These are phyloP conservation scores for Aurifilum marmelostoma DNA, from an alignment of 2,329 filamentous ascomycete genomes.

Conservation along the genomic window DNA sequence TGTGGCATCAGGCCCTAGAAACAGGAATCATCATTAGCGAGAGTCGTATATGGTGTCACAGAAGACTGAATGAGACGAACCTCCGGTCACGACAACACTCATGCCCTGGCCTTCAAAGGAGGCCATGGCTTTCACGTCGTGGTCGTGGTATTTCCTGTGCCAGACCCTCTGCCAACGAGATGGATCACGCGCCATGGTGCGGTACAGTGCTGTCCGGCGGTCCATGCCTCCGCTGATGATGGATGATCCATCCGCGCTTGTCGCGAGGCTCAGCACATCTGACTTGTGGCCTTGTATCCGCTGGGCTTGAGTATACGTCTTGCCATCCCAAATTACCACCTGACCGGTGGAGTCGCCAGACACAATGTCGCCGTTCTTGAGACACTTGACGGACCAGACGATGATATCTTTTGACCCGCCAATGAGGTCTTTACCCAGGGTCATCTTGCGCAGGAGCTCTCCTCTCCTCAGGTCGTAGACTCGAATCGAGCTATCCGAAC, in stretches of 20 bases:
- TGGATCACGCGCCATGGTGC: slow-evolving; percentile 61
- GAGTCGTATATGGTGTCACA: neutral
- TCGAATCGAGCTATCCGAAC: slow-evolving; percentile 94
- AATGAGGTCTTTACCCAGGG: slow-evolving; percentile 75
- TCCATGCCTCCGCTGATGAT: slow-evolving; percentile 94
- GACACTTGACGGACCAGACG: slow-evolving; percentile 89
- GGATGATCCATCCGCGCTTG: slow-evolving; percentile 76
- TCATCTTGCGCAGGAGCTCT: slow-evolving; percentile 77
- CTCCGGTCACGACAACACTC: slow-evolving; percentile 90
- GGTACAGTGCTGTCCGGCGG: slow-evolving; percentile 82
- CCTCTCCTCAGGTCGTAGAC: slow-evolving; percentile 85
- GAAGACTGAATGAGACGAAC: slow-evolving; percentile 49
- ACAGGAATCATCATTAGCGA: slow-evolving; percentile 37
- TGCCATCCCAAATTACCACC: slow-evolving; percentile 90
- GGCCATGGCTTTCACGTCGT: slow-evolving; percentile 94
- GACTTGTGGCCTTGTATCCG: slow-evolving; percentile 85
- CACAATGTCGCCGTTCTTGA: slow-evolving; percentile 86
- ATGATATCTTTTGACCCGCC: slow-evolving; percentile 84
- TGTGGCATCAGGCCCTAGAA: slow-evolving; percentile 77
- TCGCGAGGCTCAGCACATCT: slow-evolving; percentile 86
- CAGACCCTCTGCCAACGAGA: slow-evolving; percentile 83
- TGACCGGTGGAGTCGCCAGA: slow-evolving; percentile 95
- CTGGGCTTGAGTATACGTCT: slow-evolving; percentile 86
- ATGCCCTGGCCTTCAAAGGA: slow-evolving; percentile 82
- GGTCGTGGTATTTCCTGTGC: slow-evolving; percentile 84